Base-by-base conservation (phyloP, 805 yeast species). In the Barnettozyma siamensis region DNA sequence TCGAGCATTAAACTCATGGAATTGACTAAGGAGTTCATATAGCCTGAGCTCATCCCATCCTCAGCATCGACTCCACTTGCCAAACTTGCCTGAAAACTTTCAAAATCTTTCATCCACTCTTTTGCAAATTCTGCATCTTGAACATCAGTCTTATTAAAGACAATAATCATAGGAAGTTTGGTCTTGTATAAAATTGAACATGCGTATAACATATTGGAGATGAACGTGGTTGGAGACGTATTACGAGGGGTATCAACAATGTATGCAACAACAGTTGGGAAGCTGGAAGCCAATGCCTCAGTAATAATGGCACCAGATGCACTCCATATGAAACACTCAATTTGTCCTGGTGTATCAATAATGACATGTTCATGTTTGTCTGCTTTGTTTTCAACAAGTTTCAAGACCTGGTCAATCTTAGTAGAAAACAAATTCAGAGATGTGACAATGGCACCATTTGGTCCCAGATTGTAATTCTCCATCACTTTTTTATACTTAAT, bases 41-140 rank as follows among this genome's bases (percentile, higher is more conserved):
- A 93, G 2, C 96, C 96, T 3, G 91, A 80, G 4, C 80, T 76
- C 17, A 78, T 77, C 19, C 73, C 76, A 29, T 79, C 83, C 49
- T 76, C 82, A 37, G 75, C 63, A 35, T 84, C 88, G 45, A 79
- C 78, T 58, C 83, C 83, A 26, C 71, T 69, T 48, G 72, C 71
- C 42, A 91, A 66, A 2, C 95, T 95, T 18, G 64, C 66, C 62
- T 91, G 98, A 69, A 93, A 93, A 13, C 78, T 72, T 62, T 91
- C 97, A 62, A 93, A 93, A 64, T 93, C 99, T 2, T 82, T 76
- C 97, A 93, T 88, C 99, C 99, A 93, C 50, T 87, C 94, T 57
- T 78, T 80, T 18, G 96, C 97, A 65, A 89, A 88, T 37, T 76
- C 82, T 0, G 94, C 86, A 44, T 83, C 82, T 51, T 81, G 70